Base-by-base conservation (phyloP, 129 eudicot species). In the Flaveria sonorensis region DNA sequence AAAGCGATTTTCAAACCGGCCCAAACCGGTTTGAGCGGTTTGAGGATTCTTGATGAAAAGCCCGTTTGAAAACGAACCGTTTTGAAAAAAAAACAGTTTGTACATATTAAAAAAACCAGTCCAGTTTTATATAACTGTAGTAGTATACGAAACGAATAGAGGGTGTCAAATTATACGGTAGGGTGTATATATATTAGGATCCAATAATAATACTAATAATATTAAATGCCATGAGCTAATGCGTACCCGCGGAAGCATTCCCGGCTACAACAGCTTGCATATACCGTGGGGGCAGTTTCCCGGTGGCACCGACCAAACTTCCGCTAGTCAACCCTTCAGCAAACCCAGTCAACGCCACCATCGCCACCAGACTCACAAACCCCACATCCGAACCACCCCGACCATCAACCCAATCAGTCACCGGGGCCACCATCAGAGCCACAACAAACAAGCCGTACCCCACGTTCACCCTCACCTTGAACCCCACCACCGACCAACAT, bases 181-280 rank as follows among this genome's bases (percentile, higher is more conserved):
- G 26, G 26, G 26, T 24, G 26, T 24, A 2, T 24, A 1, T 24
- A 24, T 24, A 24, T 24, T 24, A 24, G 26, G 26, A 24, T 1
- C 32, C 32, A 28, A 28, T 24, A 28, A 28, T 28, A 28, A 28
- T 28, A 28, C 0, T 24, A 24, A 24, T 24, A 24, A 24, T 28
- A 28, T 28, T 3, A 32, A 36, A 36, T 36, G 40, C 40, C 40
- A 36, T 21, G 1, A 7, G 2, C 0, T 14, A 28, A 62, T 62
- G 68, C 72, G 11, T 77, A 85, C 89, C 86, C 32, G 89, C 85
- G 67, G 86, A 72, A 48, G 89, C 86, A 67, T 83, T 86, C 74
- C 89, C 89, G 19, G 89, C 89, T 45, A 86, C 75, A 71, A 82
- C 77, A 14, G 84, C 82, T 48, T 86, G 86, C 84, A 86, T 82